phyloP scores from a whole-genome alignment of 176 grass and related monocot genomes.

The Oryza glumipatula region DNA sequence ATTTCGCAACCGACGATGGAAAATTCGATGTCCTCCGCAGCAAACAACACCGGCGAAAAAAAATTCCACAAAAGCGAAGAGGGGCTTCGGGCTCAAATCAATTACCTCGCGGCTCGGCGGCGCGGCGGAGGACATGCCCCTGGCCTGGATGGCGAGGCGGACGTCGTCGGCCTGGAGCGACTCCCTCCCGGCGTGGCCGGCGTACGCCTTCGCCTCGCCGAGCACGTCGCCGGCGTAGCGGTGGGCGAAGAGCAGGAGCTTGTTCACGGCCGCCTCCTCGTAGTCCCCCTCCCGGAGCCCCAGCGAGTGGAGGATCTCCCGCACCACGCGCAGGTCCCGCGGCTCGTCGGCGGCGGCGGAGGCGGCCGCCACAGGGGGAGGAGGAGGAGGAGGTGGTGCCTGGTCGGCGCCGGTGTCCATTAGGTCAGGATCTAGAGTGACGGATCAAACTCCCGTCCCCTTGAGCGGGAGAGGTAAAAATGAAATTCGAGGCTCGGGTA shows the following conservation, averaged over 20 bases:
- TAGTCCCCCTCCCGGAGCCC: constrained; percentile 52
- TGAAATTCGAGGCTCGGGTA: too few species aligned
- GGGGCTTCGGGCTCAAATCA: neutral
- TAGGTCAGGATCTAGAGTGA: neutral
- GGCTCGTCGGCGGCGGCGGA: constrained; percentile 24
- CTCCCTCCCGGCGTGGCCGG: constrained; percentile 47
- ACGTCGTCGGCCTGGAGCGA: constrained; percentile 59
- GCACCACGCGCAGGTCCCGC: constrained; percentile 47
- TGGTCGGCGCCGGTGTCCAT: neutral
- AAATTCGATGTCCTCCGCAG: neutral
- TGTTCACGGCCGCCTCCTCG: constrained; percentile 24
- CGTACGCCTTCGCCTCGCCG: constrained; percentile 41
- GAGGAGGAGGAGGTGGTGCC: neutral
- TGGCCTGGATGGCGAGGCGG: constrained; percentile 60
- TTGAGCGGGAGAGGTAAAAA: too few species aligned
- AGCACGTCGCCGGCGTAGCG: constrained; percentile 58
- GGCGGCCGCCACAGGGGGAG: neutral
- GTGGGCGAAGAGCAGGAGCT: too few species aligned
- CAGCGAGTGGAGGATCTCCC: constrained; percentile 53
- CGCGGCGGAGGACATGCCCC: constrained; percentile 50
- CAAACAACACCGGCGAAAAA: neutral
- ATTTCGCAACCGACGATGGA: too few species aligned
- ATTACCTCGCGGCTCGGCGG: too few species aligned
- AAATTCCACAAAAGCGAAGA: neutral
- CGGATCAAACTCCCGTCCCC: too few species aligned